Conservation (phyloP, 148 eudicot genomes). For the Spergularia marina region DNA sequence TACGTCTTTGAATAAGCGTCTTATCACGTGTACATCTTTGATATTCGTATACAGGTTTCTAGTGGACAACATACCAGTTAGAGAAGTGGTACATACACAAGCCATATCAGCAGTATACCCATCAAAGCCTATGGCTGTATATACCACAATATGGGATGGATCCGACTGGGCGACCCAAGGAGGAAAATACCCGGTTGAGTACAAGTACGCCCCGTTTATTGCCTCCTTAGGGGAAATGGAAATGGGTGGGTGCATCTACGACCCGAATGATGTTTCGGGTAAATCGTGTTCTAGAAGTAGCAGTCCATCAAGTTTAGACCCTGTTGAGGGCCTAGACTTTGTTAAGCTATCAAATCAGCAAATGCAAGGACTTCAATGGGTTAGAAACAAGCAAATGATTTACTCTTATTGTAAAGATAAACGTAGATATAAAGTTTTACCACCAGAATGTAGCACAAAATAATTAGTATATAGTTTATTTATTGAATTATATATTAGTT, state of each 20-base stretch:
- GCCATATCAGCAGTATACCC: conserved; percentile 63
- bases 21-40: background rate
- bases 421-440: conserved; percentile 62
- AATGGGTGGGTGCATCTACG: conserved; percentile 59
- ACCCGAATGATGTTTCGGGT: conserved; percentile 28
- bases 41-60: conserved; percentile 56
- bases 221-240: conserved; percentile 54
- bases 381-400: conserved; percentile 60
- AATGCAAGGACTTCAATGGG: conserved; percentile 66
- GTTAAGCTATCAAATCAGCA: conserved; percentile 61
- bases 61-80: conserved; percentile 83
- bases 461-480: conserved; percentile 16
- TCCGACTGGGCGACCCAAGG: conserved; percentile 97
- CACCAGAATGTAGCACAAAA: conserved; percentile 63
- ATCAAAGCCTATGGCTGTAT: conserved; percentile 79
- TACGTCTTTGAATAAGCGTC: background rate
- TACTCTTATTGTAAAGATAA: conserved; percentile 88
- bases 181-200: conserved; percentile 87
- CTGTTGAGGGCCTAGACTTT: conserved; percentile 71
- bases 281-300: conserved; percentile 39
- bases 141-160: conserved; percentile 90
- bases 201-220: conserved; percentile 80
- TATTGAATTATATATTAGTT: background rate
- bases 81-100: conserved; percentile 56
- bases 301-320: conserved; percentile 60